phyloP scores from a whole-genome alignment of 331 rosid genomes.

The Malus hybrid region DNA sequence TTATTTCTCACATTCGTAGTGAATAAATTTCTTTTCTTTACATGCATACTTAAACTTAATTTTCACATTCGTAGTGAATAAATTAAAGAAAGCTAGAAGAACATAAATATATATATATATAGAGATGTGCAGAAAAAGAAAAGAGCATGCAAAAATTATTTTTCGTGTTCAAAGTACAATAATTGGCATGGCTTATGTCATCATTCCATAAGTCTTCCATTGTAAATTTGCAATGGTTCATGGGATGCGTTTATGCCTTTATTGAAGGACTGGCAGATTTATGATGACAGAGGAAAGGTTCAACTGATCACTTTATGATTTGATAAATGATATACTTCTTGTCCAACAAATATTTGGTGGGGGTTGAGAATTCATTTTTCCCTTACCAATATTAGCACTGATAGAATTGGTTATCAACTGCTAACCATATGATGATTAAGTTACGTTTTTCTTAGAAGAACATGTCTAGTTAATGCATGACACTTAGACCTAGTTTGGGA shows the following conservation, averaged over 20 bases:
- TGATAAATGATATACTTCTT: neutral
- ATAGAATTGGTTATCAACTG: neutral
- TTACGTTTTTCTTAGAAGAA: neutral
- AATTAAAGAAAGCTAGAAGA: too few relatives aligned
- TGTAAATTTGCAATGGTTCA: too few relatives aligned
- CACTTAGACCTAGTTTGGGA: too few relatives aligned
- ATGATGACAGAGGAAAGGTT: neutral
- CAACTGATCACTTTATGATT: neutral
- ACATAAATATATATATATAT: too few relatives aligned
- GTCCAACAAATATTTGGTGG: neutral
- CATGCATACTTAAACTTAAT: too few relatives aligned
- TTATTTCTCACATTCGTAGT: too few relatives aligned
- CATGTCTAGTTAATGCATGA: neutral
- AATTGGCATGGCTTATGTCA: neutral
- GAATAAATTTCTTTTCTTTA: too few relatives aligned
- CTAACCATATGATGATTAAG: neutral
- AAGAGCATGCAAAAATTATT: too few relatives aligned
- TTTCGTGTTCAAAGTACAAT: neutral
- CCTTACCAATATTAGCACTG: neutral
- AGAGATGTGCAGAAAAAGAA: too few relatives aligned
- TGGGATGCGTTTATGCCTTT: too few relatives aligned
- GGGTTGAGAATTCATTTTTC: neutral
- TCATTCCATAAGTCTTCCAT: neutral
- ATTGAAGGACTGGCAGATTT: neutral
- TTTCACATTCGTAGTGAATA: too few relatives aligned